Evolutionary conservation across 345 rosid genomes (phyloP), one percentile per base, ranked within the genome.

Genomic region (thale cress (Arabidopsis thaliana)): DNA sequence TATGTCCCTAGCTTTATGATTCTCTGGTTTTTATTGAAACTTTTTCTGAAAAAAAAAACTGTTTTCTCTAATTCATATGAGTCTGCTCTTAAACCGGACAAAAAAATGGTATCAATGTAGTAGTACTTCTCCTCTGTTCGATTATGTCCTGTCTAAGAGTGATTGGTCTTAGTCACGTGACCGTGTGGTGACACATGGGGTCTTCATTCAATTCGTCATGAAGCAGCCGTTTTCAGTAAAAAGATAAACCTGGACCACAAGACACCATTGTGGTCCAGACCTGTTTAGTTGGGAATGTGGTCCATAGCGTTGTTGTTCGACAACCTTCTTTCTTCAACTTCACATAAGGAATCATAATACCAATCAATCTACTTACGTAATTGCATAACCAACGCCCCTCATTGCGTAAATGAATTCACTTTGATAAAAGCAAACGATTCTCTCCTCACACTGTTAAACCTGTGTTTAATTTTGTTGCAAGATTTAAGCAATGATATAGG

Each of bases 271-370:
- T 65, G 80, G 72, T 77, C 76, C 80, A 70, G 52, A 6, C 60
- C 72, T 67, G 80, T 70, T 48, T 6, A 37, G 61, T 46, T 70
- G 28, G 74, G 66, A 71, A 71, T 56, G 72, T 71, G 80, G 80
- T 77, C 80, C 76, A 64, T 7, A 7, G 14, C 25, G 34, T 36
- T 38, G 12, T 49, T 67, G 48, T 63, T 51, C 40, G 16, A 68
- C 73, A 49, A 23, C 33, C 23, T 42, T 76, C 64, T 69, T 69
- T 24, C 69, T 76, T 42, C 38, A 50, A 75, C 62, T 41, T 75
- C 62, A 75, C 79, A 59, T n/a, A 67, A 49, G 55, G 68, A 75
- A 67, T 50, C 14, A 60, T 20, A 52, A 60, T 28, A 60, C 68
- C 63, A 36, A 63, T 32, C 68, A 66, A 30, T 75, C 38, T 12